Conservation (phyloP, 169 alveolate species). For the Cryptosporidium ryanae region DNA sequence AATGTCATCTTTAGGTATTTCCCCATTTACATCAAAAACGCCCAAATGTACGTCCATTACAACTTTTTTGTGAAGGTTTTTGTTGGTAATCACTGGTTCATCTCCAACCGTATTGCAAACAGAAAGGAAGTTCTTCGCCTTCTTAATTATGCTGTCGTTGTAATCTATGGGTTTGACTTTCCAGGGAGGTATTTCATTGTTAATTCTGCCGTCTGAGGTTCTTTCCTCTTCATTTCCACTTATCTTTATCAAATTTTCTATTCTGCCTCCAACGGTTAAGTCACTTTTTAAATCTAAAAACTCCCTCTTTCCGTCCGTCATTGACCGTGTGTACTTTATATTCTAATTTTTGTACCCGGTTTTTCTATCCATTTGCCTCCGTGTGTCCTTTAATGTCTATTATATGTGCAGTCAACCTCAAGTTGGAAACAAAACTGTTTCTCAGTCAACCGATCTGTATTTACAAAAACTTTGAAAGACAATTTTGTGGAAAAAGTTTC, state of each 20-base stretch:
- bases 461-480: no score
- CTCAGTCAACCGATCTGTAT: no score
- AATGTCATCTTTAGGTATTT: conserved; percentile 4
- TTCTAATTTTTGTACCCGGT: no score
- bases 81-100: neutral
- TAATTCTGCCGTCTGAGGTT: neutral
- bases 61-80: neutral
- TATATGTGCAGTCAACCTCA: no score
- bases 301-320: neutral
- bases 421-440: no score
- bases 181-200: conserved; percentile 53
- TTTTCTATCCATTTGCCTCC: no score
- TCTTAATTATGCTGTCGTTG: conserved; percentile 3
- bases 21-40: conserved; percentile 55
- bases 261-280: neutral
- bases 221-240: neutral
- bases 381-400: no score
- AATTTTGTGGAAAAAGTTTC: no score
- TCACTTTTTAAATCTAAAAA: conserved; percentile 15
- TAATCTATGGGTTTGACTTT: conserved; percentile 8
- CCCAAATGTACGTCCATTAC: conserved; percentile 70
- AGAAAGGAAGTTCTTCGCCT: conserved; percentile 41
- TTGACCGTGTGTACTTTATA: no score
- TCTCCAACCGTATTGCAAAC: conserved; percentile 12
- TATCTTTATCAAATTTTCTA: neutral